Conservation (phyloP, 495 filamentous ascomycete genomes). For the Aspergillus egyptiacus region DNA sequence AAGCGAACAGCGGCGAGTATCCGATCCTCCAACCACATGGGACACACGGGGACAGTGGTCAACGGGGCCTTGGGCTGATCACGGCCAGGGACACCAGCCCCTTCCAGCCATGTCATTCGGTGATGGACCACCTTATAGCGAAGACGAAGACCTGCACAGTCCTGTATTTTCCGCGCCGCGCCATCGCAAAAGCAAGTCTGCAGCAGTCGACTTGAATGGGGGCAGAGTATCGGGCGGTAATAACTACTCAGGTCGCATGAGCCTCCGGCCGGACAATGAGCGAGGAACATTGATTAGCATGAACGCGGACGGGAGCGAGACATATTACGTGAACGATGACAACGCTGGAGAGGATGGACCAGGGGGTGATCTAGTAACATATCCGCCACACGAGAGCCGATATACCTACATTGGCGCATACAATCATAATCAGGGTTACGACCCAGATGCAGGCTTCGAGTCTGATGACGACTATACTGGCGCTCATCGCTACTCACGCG, state of each 20-base stretch:
- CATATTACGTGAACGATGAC: conserved; percentile 66
- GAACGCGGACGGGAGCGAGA: conserved; percentile 68
- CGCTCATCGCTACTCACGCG: conserved; percentile 64
- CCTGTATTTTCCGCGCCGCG: conserved; percentile 72
- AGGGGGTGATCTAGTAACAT: conserved; percentile 75
- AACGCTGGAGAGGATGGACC: conserved; percentile 60
- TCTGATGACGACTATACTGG: conserved; percentile 55
- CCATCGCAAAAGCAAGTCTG: conserved; percentile 80
- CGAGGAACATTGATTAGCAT: conserved; percentile 61
- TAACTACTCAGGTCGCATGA: conserved; percentile 26
- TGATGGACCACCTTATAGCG: conserved; percentile 93
- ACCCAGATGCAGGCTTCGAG: conserved; percentile 47
- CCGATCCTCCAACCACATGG: conserved; percentile 67
- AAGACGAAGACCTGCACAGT: conserved; percentile 92
- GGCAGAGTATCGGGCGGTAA: conserved; percentile 35
- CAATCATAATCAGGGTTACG: conserved; percentile 52
- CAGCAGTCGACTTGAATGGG: conserved; percentile 36
- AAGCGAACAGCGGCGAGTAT: conserved; percentile 73
- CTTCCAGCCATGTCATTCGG: conserved; percentile 80
- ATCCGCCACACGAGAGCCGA: conserved; percentile 59
- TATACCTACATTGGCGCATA: conserved; percentile 46
- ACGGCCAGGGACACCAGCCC: conserved; percentile 49
- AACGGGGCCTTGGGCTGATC: conserved; percentile 43
- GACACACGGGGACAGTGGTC: conserved; percentile 50
- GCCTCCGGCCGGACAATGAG: conserved; percentile 40